phyloP scores from a whole-genome alignment of 495 filamentous ascomycete species.

The Cladorrhinum samala region DNA sequence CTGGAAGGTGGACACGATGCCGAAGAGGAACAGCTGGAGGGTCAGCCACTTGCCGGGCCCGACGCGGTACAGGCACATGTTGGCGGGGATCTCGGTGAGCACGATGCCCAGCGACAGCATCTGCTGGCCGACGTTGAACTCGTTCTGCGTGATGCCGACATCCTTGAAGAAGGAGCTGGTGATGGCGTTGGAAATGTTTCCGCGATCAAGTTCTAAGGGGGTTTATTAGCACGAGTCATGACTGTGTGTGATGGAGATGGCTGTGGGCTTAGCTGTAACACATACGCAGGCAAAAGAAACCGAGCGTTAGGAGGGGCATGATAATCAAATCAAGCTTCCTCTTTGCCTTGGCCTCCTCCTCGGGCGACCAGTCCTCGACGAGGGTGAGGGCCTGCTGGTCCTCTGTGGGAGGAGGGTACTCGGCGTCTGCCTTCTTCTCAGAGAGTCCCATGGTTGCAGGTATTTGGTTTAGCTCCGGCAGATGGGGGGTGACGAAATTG shows the following conservation, averaged over 20 bases:
- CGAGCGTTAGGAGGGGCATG: constrained; percentile 47
- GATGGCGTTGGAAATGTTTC: constrained; percentile 30
- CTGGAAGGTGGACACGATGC: constrained; percentile 54
- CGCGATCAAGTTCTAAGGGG: constrained; percentile 36
- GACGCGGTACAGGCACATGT: constrained; percentile 51
- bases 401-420: constrained; percentile 13
- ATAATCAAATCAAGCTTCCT: constrained; percentile 45
- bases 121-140: constrained; percentile 54
- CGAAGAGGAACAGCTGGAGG: constrained; percentile 52
- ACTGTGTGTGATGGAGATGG: not conserved
- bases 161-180: constrained; percentile 42
- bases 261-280: constrained; percentile 26
- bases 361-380: constrained; percentile 28
- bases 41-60: constrained; percentile 56
- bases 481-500: not conserved
- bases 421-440: constrained; percentile 4
- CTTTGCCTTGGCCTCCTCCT: constrained; percentile 33
- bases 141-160: constrained; percentile 47
- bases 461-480: not conserved
- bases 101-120: constrained; percentile 53
- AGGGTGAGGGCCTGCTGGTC: constrained; percentile 27
- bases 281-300: constrained; percentile 51
- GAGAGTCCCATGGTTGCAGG: constrained; percentile 7
- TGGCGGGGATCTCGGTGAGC: constrained; percentile 52
- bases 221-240: not conserved